These are phyloP conservation scores for Ophidiomyces ophidiicola DNA, from an alignment of 2,329 filamentous ascomycete species.

Conservation along the genomic window DNA sequence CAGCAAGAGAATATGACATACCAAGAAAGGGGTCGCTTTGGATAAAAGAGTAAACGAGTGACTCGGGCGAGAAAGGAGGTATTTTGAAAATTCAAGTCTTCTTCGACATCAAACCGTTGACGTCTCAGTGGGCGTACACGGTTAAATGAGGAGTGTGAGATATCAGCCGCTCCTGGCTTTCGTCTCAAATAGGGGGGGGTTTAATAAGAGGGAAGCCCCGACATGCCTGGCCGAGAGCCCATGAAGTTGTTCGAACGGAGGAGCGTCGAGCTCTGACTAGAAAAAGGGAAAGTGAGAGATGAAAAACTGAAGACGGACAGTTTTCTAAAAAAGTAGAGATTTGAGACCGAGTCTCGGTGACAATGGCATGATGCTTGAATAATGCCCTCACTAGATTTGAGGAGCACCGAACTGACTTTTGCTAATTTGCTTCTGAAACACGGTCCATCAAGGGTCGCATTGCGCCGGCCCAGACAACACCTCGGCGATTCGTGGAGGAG, in stretches of 20 bases:
- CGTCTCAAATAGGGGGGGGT: conserved; percentile 1
- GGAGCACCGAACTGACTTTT: not conserved
- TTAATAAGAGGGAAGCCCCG: conserved; percentile 1
- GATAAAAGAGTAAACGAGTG: conserved; percentile 9
- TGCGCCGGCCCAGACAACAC: not conserved
- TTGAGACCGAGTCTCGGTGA: not conserved
- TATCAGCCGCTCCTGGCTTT: conserved; percentile 1
- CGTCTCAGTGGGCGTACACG: conserved; percentile 6
- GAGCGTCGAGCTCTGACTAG: conserved; percentile 10
- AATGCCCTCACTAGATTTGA: conserved; percentile 5
- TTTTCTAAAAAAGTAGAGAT: not conserved
- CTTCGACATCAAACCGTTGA: conserved; percentile 6
- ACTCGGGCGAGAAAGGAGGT: conserved; percentile 6
- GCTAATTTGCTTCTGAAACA: conserved; percentile 11
- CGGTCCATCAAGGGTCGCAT: not conserved
- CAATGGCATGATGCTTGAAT: conserved; percentile 5
- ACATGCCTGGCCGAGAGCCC: conserved; percentile 9
- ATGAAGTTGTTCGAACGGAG: not conserved
- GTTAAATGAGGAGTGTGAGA: not conserved
- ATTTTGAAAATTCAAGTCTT: conserved; percentile 1
- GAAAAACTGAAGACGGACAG: not conserved
- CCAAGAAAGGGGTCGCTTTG: conserved; percentile 8
- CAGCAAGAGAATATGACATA: conserved; percentile 7
- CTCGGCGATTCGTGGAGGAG: conserved; percentile 1
- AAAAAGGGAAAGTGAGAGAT: conserved; percentile 2